Conservation (phyloP, 2,329 filamentous ascomycete genomes). For the Xylariaceae sp. region DNA sequence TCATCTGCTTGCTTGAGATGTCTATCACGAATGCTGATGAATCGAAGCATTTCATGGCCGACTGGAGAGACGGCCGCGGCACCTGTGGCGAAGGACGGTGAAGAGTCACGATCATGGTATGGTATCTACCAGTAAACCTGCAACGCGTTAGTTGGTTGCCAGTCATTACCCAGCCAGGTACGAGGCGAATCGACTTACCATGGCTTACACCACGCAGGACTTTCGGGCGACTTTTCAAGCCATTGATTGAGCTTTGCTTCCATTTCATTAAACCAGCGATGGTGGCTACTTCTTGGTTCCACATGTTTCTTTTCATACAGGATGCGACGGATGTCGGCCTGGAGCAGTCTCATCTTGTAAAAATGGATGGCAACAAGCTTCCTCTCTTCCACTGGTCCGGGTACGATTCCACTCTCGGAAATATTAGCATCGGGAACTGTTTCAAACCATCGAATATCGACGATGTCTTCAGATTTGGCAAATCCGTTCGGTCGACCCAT, state of each 20-base stretch:
- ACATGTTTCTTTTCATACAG: conserved; percentile 81
- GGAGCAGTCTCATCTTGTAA: conserved; percentile 82
- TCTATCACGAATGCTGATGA: conserved; percentile 78
- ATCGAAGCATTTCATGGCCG: conserved; percentile 78
- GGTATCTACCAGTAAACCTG: conserved; percentile 66
- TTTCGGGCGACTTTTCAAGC: conserved; percentile 71
- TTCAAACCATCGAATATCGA: conserved; percentile 83
- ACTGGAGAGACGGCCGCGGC: conserved; percentile 74
- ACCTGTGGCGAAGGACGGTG: conserved; percentile 91
- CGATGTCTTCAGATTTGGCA: conserved; percentile 73
- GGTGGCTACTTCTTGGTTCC: conserved; percentile 71
- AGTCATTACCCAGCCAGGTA: background rate
- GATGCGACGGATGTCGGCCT: conserved; percentile 80
- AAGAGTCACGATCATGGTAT: conserved; percentile 84
- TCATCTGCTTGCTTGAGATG: conserved; percentile 75
- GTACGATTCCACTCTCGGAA: conserved; percentile 67
- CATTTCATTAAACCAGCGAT: conserved; percentile 86
- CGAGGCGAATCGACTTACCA: conserved; percentile 56
- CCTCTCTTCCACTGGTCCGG: conserved; percentile 69
- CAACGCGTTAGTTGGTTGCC: conserved; percentile 1
- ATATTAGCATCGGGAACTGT: conserved; percentile 81
- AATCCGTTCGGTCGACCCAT: conserved; percentile 85
- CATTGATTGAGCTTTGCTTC: conserved; percentile 74
- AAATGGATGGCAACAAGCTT: conserved; percentile 92
- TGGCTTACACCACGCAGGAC: conserved; percentile 66